A percentile compares a stretch with the other conserved stretches of the same genome.
Conservation (phyloP, 106 monocot genomes). For the Dioscorea dumetorum region DNA sequence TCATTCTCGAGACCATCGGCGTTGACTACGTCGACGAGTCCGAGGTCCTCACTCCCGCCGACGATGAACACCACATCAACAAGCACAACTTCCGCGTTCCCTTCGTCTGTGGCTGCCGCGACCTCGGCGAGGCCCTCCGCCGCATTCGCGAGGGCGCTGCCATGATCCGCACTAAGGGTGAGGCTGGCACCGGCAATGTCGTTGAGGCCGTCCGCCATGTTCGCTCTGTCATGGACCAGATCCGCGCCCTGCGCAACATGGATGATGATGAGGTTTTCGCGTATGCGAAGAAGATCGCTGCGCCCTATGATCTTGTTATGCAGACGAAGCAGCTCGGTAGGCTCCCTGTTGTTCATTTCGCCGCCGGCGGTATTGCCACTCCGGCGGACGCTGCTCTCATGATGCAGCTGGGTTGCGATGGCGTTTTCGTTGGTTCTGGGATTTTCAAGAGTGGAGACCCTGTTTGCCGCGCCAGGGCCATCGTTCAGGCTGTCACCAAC, state of each 20-base stretch:
- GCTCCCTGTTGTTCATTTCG: constrained; percentile 39
- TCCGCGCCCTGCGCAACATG: too few species aligned
- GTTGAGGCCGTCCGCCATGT: too few species aligned
- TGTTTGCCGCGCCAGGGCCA: constrained; percentile 28
- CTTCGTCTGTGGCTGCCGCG: not conserved
- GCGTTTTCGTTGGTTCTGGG: constrained; percentile 45
- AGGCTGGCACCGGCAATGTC: too few species aligned
- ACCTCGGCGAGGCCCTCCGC: constrained; percentile 1
- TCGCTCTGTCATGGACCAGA: too few species aligned
- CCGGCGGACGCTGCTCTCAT: constrained; percentile 45
- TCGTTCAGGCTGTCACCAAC: constrained; percentile 44
- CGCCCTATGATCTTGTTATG: constrained; percentile 39
- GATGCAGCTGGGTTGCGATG: constrained; percentile 53
- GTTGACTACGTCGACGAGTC: not conserved
- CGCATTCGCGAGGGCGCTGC: not conserved
- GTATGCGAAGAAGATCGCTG: too few species aligned
- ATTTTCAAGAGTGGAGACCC: constrained; percentile 50
- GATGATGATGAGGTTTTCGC: too few species aligned
- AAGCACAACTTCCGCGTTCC: too few species aligned
- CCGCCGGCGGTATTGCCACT: constrained; percentile 37
- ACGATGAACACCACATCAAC: too few species aligned
- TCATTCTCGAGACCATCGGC: not conserved
- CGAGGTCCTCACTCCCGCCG: not conserved
- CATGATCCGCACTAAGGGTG: too few species aligned
- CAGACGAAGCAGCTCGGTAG: constrained; percentile 33